Base-by-base conservation (phyloP, 148 eudicot species). In the Camellia granthamiana region DNA sequence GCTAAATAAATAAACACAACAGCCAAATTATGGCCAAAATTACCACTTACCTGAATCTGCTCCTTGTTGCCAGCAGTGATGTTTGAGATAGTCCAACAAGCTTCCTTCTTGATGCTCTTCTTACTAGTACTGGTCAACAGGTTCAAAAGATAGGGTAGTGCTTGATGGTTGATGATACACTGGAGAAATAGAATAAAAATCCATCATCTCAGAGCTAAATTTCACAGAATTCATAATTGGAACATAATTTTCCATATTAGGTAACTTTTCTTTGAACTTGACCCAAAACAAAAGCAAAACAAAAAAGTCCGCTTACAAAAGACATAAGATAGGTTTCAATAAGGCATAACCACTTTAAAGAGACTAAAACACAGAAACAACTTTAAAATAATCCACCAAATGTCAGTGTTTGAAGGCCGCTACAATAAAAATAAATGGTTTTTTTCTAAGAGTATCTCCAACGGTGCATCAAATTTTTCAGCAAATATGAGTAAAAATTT, bases 51-150 rank as follows among this genome's bases (percentile, higher is more conserved):
- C 87, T 84, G 85, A 62, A 84, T 87, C 38, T 87, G 89, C 66
- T 87, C 87, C 75, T 83, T 87, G 73, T 83, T 87, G 7, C 89
- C 89, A 38, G 89, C 89, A 8, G 85, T 87, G 72, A 87, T 87
- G 72, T 87, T 87, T 75, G 89, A 87, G 60, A 87, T 78, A 38
- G 87, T 87, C 89, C 89, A 87, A 76, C 89, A 87, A 74, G 87
- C 85, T 87, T 87, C 89, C 78, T 87, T 87, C 72, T 87, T 87
- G 19, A 87, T 87, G 67, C 85, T 84, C 71, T 84, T 87, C 79
- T 87, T 87, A 62, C 73, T 72, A 64, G 84, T 84, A 21, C 74
- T 61, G 5, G 84, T 80, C 77, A 86, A 62, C 51, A 86, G 76
- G 72, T 74, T 84, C 77, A 79, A 15, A 82, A 86, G 85, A 82